Percentiles rank a stretch among this genome's conserved stretches.
Conservation (phyloP, 176 grass and related monocot species). For the Paspalum notatum region DNA sequence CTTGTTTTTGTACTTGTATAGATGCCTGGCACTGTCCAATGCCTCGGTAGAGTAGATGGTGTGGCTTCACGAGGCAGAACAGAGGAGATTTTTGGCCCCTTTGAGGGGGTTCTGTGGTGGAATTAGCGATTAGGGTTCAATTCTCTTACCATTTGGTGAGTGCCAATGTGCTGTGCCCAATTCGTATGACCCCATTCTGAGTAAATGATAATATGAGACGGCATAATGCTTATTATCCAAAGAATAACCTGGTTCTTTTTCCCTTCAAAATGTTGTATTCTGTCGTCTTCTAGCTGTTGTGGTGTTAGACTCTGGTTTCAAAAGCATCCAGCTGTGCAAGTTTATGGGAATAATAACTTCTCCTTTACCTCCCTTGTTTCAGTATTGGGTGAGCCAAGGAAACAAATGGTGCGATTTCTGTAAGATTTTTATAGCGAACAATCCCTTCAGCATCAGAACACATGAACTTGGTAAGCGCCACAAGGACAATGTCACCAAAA, state of each 20-base stretch:
- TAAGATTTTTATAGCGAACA: conserved; percentile 89
- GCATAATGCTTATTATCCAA: not conserved
- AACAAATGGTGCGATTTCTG: conserved; percentile 99
- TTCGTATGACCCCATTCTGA: not conserved
- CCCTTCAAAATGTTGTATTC: not conserved
- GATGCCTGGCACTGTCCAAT: not conserved
- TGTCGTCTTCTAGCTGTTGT: not conserved
- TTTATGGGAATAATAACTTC: not conserved
- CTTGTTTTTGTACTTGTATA: not conserved
- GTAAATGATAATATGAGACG: not conserved
- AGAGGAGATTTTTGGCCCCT: not conserved
- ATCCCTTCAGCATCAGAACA: conserved; percentile 81
- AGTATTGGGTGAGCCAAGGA: conserved; percentile 99
- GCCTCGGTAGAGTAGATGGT: not conserved
- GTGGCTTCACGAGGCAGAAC: not conserved
- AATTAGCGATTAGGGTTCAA: not conserved
- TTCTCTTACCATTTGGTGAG: not conserved
- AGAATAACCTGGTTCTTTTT: not conserved
- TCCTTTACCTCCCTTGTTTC: conserved; percentile 40
- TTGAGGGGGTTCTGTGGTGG: not conserved
- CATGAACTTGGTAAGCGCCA: conserved; percentile 96
- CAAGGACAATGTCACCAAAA: conserved; percentile 89
- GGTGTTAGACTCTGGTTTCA: not conserved
- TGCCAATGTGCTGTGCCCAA: not conserved
- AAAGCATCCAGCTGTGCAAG: not conserved